phyloP scores from a whole-genome alignment of 2,329 filamentous ascomycete genomes.

The Colletotrichum salicis region DNA sequence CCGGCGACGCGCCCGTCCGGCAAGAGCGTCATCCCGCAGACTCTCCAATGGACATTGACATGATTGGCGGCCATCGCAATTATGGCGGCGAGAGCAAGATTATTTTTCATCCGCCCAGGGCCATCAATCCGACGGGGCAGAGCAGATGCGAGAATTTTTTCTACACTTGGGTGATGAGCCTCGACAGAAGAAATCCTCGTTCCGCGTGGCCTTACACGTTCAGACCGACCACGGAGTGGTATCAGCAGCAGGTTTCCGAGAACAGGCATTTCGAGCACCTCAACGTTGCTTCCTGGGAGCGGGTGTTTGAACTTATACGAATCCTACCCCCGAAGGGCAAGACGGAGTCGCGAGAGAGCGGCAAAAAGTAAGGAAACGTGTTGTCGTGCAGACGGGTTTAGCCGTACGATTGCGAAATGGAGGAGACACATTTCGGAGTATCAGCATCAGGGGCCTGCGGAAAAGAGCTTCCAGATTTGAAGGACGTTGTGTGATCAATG shows the following conservation, averaged over 20 bases:
- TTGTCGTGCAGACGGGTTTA: not conserved
- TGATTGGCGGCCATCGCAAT: slow-evolving; percentile 26
- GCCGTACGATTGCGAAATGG: too few relatives aligned
- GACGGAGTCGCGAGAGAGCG: not conserved
- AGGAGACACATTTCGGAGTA: too few relatives aligned
- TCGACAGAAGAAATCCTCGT: slow-evolving; percentile 36
- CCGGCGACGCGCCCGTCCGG: not conserved
- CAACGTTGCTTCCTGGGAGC: slow-evolving; percentile 55
- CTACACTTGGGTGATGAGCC: slow-evolving; percentile 49
- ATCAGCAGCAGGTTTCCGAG: slow-evolving; percentile 54
- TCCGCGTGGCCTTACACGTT: slow-evolving; percentile 53
- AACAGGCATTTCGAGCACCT: slow-evolving; percentile 63
- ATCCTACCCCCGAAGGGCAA: not conserved
- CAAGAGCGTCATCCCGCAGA: slow-evolving; percentile 11
- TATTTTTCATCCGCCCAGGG: slow-evolving; percentile 60
- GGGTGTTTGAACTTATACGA: slow-evolving; percentile 46
- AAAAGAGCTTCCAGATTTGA: not conserved
- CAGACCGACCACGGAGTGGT: slow-evolving; percentile 63
- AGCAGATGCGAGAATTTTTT: slow-evolving; percentile 57
- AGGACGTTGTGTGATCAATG: not conserved
- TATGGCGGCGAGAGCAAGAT: slow-evolving; percentile 44
- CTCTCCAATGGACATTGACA: slow-evolving; percentile 7
- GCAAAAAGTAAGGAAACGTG: not conserved
- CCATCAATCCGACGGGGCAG: slow-evolving; percentile 34
- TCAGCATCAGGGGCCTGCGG: not conserved